Base-by-base conservation (phyloP, 768 basidiomycete genomes). In the Phaffia tasmanica region DNA sequence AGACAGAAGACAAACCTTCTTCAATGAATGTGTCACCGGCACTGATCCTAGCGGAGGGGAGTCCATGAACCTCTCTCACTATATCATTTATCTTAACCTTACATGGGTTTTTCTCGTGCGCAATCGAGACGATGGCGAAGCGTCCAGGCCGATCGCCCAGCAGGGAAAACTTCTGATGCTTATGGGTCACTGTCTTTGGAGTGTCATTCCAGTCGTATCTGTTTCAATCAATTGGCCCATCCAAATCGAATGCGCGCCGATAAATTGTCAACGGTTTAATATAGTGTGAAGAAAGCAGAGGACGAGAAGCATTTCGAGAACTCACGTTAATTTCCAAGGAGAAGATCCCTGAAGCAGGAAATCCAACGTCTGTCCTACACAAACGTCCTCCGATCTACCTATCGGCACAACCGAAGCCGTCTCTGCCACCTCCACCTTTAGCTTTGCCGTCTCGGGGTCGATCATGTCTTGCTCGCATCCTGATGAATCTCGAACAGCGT, bases 281-380 rank as follows among this genome's bases (percentile, higher is more conserved):
- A 6, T n/a, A 19, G 47, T 19, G 11, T 16, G 7, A 29, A 27
- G 63, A 46, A 49, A 50, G 63, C n/a, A 57, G 16, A 75, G 42
- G 35, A 35, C n/a, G 27, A 30, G 23, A 25, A n/a, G 46, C 51
- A 29, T 46, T 47, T 62, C n/a, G 21, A 14, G 18, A 23, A 74
- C 84, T 54, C 71, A 89, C 87, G 85, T 85, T 62, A 97, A 83
- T 3, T 83, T 86, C 91, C 92, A 98, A 3, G 94, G 91, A 19
- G 92, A 87, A 42, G 84, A 87, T 54, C 95, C 95, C 76, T 95
- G 90, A 19, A 99, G 80, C 73, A 93, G 86, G 81, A 95, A 98
- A 70, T 89, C 89, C 11, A 88, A 81, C 32, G 84, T 80, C 68
- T 97, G 91, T 11, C 93, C 94, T 1, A 89, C 86, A 76, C 95